Conservation (phyloP, 1,284 basidiomycete species). For the Apiotrichum sp. region DNA sequence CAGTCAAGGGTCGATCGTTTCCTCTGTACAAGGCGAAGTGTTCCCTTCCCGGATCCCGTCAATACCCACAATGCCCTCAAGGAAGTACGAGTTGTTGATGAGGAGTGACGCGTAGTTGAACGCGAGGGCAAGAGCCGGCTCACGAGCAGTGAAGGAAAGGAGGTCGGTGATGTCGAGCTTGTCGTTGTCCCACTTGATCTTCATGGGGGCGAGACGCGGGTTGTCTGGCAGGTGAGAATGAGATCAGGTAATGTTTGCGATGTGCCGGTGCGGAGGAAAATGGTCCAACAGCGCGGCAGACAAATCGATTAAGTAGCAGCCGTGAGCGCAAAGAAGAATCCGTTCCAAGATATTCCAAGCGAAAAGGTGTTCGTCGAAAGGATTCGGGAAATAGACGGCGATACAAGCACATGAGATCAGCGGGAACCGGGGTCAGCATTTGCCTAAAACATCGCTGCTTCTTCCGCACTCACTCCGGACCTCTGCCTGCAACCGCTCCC, state of each 20-base stretch:
- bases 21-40: too few species aligned
- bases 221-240: constrained; percentile 23
- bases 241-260: too few species aligned
- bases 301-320: too few species aligned
- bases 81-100: constrained; percentile 93
- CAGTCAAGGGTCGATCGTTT: too few species aligned
- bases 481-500: constrained; percentile 41
- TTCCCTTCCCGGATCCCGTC: too few species aligned
- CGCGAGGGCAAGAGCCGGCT: constrained; percentile 60
- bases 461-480: constrained; percentile 37
- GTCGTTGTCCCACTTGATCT: constrained; percentile 40
- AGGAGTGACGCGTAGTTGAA: constrained; percentile 92
- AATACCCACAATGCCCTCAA: constrained; percentile 69
- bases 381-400: too few species aligned
- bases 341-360: too few species aligned
- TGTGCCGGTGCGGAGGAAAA: too few species aligned
- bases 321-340: too few species aligned
- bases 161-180: constrained; percentile 41
- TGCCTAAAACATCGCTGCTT: background rate
- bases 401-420: too few species aligned
- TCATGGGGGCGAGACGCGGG: constrained; percentile 33
- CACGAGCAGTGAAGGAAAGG: constrained; percentile 65
- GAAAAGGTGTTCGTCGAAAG: too few species aligned
- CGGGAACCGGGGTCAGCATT: background rate
- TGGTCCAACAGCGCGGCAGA: too few species aligned